Evolutionary conservation across 2,329 filamentous ascomycete species (phyloP).

Genomic region (Nigrograna mackinnonii): DNA sequence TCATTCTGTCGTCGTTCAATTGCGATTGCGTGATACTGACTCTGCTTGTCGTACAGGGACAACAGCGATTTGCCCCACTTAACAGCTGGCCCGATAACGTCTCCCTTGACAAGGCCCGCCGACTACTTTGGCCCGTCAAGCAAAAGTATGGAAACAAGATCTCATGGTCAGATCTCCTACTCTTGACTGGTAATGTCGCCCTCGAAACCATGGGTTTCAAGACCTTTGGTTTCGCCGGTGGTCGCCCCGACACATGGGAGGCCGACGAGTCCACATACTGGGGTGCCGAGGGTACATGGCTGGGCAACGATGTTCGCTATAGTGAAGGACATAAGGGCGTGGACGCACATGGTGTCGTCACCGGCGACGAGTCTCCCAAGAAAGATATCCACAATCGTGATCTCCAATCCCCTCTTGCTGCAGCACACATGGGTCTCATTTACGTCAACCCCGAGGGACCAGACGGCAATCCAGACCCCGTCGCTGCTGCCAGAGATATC

Average conservation of each 20-base stretch:
- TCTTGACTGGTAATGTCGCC: constrained; percentile 76
- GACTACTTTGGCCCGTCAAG: constrained; percentile 80
- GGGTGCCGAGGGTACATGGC: constrained; percentile 75
- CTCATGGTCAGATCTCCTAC: constrained; percentile 75
- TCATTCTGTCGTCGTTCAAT: background rate
- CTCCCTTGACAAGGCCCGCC: constrained; percentile 78
- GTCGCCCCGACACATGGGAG: constrained; percentile 74
- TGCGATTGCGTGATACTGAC: background rate
- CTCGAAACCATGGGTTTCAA: constrained; percentile 77
- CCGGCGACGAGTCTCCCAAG: constrained; percentile 35
- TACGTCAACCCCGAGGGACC: constrained; percentile 83
- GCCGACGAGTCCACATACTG: constrained; percentile 78
- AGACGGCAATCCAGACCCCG: constrained; percentile 70
- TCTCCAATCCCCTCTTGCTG: constrained; percentile 69
- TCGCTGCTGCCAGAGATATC: constrained; percentile 72
- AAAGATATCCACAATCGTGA: constrained; percentile 58
- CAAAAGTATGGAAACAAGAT: constrained; percentile 84
- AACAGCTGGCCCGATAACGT: constrained; percentile 85
- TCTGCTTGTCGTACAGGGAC: constrained; percentile 73
- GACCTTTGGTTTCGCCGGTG: constrained; percentile 74
- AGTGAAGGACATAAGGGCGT: constrained; percentile 53
- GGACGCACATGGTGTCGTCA: constrained; percentile 41
- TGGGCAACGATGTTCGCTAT: constrained; percentile 76
- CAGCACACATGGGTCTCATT: constrained; percentile 76
- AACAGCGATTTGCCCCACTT: constrained; percentile 79